phyloP scores from a whole-genome alignment of 441 rosid genomes.

The Pelargonium cotyledonis region DNA sequence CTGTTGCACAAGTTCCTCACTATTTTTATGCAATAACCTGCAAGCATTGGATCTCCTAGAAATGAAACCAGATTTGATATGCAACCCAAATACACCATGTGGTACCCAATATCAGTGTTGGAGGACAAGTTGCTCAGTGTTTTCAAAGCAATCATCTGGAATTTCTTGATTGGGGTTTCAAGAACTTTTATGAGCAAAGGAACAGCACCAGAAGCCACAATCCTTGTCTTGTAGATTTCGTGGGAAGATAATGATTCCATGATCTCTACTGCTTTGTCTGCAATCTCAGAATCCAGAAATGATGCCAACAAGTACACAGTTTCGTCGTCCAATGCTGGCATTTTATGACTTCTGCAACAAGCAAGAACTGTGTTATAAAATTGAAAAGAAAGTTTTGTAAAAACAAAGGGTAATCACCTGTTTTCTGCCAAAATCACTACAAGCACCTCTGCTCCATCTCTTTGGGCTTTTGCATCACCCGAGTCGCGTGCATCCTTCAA shows the following conservation, averaged over 20 bases:
- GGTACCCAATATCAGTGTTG: constrained; percentile 20
- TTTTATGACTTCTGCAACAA: constrained; percentile 23
- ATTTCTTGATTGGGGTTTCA: constrained; percentile 16
- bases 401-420: constrained; percentile 24
- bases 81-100: constrained; percentile 32
- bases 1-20: constrained; percentile 25
- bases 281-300: constrained; percentile 25
- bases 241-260: constrained; percentile 26
- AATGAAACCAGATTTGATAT: constrained; percentile 25
- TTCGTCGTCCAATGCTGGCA: constrained; percentile 23
- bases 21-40: constrained; percentile 25
- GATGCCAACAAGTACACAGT: constrained; percentile 22
- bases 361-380: background rate
- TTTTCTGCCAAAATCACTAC: constrained; percentile 24
- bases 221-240: constrained; percentile 16
- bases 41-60: constrained; percentile 22
- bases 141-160: constrained; percentile 23
- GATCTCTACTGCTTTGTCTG: constrained; percentile 24
- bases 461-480: constrained; percentile 27
- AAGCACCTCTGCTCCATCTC: constrained; percentile 36
- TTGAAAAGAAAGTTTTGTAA: background rate
- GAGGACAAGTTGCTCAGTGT: constrained; percentile 31
- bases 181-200: constrained; percentile 31
- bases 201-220: constrained; percentile 24
- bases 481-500: constrained; percentile 28